Base-by-base conservation (phyloP, 2,329 filamentous ascomycete species). In the Hymenotorrendiella dingleyae region DNA sequence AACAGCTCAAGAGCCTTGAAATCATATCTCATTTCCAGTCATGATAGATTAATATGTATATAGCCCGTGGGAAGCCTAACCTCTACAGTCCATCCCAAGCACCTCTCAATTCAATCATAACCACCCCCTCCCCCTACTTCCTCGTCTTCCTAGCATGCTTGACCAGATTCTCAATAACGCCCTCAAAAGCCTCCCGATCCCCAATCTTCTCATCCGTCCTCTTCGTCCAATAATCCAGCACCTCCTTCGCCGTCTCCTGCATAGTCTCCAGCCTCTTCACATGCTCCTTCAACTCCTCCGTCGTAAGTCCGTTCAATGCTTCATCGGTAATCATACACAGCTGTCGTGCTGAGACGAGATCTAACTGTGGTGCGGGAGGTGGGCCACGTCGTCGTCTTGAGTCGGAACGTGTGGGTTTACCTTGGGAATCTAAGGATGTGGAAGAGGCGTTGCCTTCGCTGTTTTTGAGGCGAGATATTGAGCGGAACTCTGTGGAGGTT, bases 91-190 rank as follows among this genome's bases (percentile, higher is more conserved):
- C 19, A 12, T 9, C 17, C 22, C 11, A 2, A 24, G 21, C 12
- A n/a, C 17, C 22, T 5, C 12, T 9, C 17, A 14, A n/a, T n/a
- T n/a, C n/a, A n/a, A n/a, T n/a, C n/a, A n/a, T n/a, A n/a, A n/a
- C n/a, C n/a, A 24, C 10, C 17, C 16, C 2, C 20, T 9, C 14
- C 24, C 10, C 19, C 67, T 68, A 87, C 66, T 90, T 93, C 60
- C 88, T 76, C 43, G 88, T 80, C 67, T 90, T 87, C 62, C 88
- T 76, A 37, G 88, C 88, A 67, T 94, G 88, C 64, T 89, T 93
- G 32, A 96, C 91, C 52, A 97, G 65, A 63, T 95, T 96, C 67
- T 95, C 91, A 73, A 97, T 96, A 12, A 97, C 91, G 1, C 88
- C 89, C 62, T 97, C 91, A 62, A 96, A 93, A 3, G 89, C 87